phyloP scores from a whole-genome alignment of 352 stramenopile species.

The Pythium inflatum region DNA sequence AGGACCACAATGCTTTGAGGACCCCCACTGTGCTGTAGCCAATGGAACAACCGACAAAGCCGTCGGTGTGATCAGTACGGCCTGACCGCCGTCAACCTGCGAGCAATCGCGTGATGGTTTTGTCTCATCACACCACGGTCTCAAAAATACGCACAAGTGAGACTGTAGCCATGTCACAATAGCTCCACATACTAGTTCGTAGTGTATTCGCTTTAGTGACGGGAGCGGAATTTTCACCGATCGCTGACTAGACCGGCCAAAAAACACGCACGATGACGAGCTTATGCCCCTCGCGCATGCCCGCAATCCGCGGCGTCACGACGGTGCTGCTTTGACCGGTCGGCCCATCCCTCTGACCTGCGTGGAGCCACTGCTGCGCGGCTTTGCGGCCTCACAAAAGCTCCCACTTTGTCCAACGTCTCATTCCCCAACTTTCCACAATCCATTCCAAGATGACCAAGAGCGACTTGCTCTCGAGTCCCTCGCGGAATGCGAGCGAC shows the following conservation, averaged over 20 bases:
- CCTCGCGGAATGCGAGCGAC: slow-evolving; percentile 4
- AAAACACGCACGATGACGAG: not conserved
- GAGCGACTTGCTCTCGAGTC: not conserved
- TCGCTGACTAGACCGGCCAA: not conserved
- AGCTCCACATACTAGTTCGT: not conserved
- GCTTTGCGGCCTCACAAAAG: not conserved
- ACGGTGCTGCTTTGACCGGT: too few relatives aligned
- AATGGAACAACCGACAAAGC: too few relatives aligned
- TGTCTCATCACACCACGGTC: not conserved
- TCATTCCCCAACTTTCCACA: not conserved
- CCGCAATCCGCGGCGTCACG: too few relatives aligned
- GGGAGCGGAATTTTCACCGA: not conserved
- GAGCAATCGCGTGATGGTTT: not conserved
- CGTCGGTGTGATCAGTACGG: too few relatives aligned
- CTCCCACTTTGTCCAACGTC: not conserved
- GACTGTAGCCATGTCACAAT: not conserved
- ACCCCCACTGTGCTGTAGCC: too few relatives aligned
- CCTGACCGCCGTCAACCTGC: too few relatives aligned
- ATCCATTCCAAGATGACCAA: not conserved
- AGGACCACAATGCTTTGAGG: too few relatives aligned
- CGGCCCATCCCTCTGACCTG: not conserved
- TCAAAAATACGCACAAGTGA: not conserved
- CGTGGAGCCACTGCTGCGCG: not conserved
- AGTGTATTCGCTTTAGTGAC: not conserved
- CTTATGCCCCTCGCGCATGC: not conserved